These are phyloP conservation scores for Chlorociboria aeruginascens DNA, from an alignment of 495 filamentous ascomycete genomes.

Conservation along the genomic window DNA sequence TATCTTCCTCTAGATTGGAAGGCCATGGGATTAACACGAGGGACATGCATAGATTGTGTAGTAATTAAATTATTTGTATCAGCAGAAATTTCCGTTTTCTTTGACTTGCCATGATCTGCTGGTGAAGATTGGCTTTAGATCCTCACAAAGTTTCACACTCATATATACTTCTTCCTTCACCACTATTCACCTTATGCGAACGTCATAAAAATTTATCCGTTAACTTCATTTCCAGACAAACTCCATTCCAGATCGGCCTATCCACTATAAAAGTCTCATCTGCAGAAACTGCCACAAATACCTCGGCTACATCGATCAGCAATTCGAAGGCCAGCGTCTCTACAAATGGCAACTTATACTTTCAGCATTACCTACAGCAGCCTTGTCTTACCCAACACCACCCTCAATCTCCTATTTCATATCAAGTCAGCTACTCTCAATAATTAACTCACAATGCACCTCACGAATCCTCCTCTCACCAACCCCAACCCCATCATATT, in stretches of 20 bases:
- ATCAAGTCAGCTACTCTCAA: background rate
- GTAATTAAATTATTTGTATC: slow-evolving; percentile 2
- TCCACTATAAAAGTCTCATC: slow-evolving; percentile 18
- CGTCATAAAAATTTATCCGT: no score
- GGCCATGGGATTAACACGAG: slow-evolving; percentile 43
- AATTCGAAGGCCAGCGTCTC: slow-evolving; percentile 32
- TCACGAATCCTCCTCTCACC: slow-evolving; percentile 5
- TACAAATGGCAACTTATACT: slow-evolving; percentile 40
- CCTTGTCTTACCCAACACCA: background rate
- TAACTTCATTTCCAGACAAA: no score
- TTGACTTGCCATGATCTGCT: background rate
- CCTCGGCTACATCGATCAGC: slow-evolving; percentile 33
- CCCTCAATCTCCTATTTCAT: background rate
- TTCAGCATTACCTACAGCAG: slow-evolving; percentile 6
- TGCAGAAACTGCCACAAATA: slow-evolving; percentile 31
- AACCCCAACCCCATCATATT: background rate
- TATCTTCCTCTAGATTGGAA: slow-evolving; percentile 33
- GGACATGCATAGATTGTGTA: slow-evolving; percentile 33
- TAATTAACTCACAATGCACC: slow-evolving; percentile 1
- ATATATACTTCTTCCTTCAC: no score
- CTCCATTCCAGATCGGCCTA: no score
- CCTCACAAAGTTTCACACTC: no score
- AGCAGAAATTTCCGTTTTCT: background rate
- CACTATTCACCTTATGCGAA: no score
- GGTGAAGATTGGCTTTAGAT: no score